These are phyloP conservation scores for Hemileccinum rubropunctum DNA, from an alignment of 768 basidiomycete species.

Conservation along the genomic window DNA sequence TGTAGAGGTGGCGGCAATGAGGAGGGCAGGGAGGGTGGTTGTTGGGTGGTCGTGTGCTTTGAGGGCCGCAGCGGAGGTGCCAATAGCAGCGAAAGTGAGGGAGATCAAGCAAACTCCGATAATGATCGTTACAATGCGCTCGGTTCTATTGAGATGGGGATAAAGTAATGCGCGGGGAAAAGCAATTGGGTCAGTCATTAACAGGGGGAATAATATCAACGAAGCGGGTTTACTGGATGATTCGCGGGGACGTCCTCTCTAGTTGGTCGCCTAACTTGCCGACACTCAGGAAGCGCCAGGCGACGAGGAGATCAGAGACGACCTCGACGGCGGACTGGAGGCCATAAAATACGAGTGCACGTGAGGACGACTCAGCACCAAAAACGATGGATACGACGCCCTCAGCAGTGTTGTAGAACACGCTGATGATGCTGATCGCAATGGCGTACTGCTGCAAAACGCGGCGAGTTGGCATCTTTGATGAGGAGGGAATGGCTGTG, in stretches of 20 bases:
- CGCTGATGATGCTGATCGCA: slow-evolving; percentile 39
- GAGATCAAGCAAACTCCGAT: slow-evolving; percentile 38
- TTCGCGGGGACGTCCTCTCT: slow-evolving; percentile 2
- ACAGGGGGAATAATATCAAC: neutral
- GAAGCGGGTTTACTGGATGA: slow-evolving; percentile 12
- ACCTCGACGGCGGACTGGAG: slow-evolving; percentile 49
- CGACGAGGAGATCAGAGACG: slow-evolving; percentile 40
- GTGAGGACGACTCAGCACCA: slow-evolving; percentile 43
- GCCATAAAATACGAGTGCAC: slow-evolving; percentile 46
- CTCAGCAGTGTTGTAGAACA: slow-evolving; percentile 40
- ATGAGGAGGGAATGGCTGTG: neutral
- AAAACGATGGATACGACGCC: slow-evolving; percentile 44
- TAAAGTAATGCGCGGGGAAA: neutral
- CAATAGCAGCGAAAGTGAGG: slow-evolving; percentile 38
- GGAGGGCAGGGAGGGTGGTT: slow-evolving; percentile 38
- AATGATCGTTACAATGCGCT: slow-evolving; percentile 34
- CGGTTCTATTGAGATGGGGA: slow-evolving; percentile 26
- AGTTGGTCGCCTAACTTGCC: slow-evolving; percentile 34
- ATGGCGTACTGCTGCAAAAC: slow-evolving; percentile 37
- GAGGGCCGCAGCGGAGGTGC: slow-evolving; percentile 35
- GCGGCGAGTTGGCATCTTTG: slow-evolving; percentile 17
- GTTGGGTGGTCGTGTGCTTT: slow-evolving; percentile 37
- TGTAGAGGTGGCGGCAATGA: slow-evolving; percentile 41
- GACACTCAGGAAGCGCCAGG: slow-evolving; percentile 42
- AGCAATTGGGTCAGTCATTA: neutral